These are phyloP conservation scores for Colletotrichum nymphaeae DNA, from an alignment of 2,329 filamentous ascomycete genomes.

Conservation along the genomic window DNA sequence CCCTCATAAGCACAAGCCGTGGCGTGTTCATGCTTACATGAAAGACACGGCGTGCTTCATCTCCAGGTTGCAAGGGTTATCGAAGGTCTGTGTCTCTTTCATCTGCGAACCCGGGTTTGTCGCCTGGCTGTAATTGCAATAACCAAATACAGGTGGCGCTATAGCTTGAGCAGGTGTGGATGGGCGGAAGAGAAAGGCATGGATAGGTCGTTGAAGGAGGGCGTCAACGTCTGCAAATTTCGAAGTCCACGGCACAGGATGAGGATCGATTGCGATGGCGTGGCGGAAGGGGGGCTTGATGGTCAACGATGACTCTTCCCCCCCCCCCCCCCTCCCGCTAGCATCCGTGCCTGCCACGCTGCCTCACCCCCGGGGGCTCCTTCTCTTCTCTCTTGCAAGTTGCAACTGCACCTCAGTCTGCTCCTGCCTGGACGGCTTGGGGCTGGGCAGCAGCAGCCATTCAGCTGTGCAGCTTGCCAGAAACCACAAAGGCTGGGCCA, in stretches of 20 bases:
- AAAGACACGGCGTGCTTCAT: slow-evolving; percentile 14
- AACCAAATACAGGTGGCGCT: not conserved
- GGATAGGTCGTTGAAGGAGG: not conserved
- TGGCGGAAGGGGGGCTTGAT: slow-evolving; percentile 1
- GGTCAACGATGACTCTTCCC: slow-evolving; percentile 3
- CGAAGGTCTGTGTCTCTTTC: not conserved
- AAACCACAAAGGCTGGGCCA: slow-evolving; percentile 24
- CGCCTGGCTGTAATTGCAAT: not conserved
- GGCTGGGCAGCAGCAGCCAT: slow-evolving; percentile 33
- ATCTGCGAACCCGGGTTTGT: not conserved
- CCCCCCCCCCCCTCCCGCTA: too few species aligned
- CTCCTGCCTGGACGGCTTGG: slow-evolving; percentile 24
- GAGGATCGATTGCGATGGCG: slow-evolving; percentile 16
- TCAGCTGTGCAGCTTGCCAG: slow-evolving; percentile 21
- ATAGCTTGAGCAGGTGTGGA: slow-evolving; percentile 11
- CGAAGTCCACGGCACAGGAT: not conserved
- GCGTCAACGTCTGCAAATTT: not conserved
- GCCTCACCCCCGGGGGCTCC: not conserved
- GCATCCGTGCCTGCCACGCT: not conserved
- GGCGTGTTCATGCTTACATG: not conserved
- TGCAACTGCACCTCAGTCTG: not conserved
- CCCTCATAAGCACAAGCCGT: slow-evolving; percentile 21
- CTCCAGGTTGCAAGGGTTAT: not conserved
- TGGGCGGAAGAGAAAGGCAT: slow-evolving; percentile 6
- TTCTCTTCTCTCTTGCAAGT: not conserved